Conservation (phyloP, 2,329 filamentous ascomycete genomes). For the Trichoderma koningiopsis region DNA sequence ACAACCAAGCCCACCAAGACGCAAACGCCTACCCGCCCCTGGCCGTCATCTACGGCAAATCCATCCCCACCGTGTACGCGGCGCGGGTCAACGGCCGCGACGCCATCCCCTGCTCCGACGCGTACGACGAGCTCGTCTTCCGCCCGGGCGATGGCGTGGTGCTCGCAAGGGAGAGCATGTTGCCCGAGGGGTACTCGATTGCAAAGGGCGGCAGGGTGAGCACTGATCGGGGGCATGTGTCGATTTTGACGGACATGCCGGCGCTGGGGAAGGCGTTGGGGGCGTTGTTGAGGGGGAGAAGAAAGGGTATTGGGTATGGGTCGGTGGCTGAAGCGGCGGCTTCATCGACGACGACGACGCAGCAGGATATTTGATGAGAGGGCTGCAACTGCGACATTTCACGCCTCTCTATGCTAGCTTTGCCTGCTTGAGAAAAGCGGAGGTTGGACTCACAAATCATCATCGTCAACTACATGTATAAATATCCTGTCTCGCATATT, state of each 20-base stretch:
- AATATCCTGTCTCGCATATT: background rate
- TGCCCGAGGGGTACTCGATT: slow-evolving; percentile 76
- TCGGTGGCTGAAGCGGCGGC: background rate
- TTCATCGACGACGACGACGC: background rate
- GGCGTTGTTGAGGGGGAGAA: slow-evolving; percentile 67
- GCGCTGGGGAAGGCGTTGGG: slow-evolving; percentile 74
- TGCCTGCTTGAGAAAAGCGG: too few species aligned
- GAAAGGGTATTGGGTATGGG: slow-evolving; percentile 67
- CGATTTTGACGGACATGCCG: slow-evolving; percentile 80
- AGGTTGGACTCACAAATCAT: background rate
- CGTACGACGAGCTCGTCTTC: slow-evolving; percentile 85
- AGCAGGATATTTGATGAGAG: background rate
- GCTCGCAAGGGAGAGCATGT: slow-evolving; percentile 80
- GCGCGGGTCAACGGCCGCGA: slow-evolving; percentile 74
- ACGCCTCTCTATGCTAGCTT: too few species aligned
- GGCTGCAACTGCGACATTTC: too few species aligned
- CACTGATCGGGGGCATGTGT: slow-evolving; percentile 84
- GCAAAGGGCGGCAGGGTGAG: slow-evolving; percentile 74
- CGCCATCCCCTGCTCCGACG: slow-evolving; percentile 73
- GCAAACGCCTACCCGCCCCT: slow-evolving; percentile 80
- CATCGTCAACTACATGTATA: background rate
- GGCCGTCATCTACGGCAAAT: slow-evolving; percentile 83
- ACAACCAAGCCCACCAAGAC: slow-evolving; percentile 58
- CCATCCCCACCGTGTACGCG: slow-evolving; percentile 80
- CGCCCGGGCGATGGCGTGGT: slow-evolving; percentile 88